A percentile compares a stretch with the other conserved stretches of the same genome.
These are phyloP conservation scores for Galeopsis tetrahit DNA, from an alignment of 257 asterid species.

Conservation along the genomic window DNA sequence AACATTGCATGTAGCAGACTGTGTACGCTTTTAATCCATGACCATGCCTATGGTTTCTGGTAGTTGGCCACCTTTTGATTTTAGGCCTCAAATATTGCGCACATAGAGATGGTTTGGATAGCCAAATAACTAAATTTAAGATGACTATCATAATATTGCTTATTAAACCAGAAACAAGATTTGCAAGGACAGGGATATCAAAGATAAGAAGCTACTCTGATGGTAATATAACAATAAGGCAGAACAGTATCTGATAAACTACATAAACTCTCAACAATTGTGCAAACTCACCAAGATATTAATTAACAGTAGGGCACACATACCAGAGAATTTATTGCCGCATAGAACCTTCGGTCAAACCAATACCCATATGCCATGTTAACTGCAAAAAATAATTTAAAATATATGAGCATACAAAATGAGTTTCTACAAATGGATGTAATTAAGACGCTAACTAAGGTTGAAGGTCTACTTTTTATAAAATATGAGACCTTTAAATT, in stretches of 20 bases:
- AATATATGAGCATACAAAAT: constrained; percentile 29
- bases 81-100: constrained; percentile 4
- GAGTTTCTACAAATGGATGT: not conserved
- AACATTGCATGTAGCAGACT: not conserved
- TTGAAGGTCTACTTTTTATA: constrained; percentile 1
- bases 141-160: constrained; percentile 10
- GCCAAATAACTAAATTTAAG: not conserved
- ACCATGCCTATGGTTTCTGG: not conserved
- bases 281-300: constrained; percentile 56
- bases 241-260: constrained; percentile 4
- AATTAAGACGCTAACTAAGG: constrained; percentile 17
- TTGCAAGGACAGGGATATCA: constrained; percentile 30
- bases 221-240: constrained; percentile 13
- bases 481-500: constrained; percentile 13
- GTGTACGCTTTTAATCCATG: not conserved
- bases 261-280: constrained; percentile 7
- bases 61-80: not conserved
- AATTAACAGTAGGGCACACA: constrained; percentile 39
- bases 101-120: not conserved
- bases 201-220: constrained; percentile 23
- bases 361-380: constrained; percentile 95
- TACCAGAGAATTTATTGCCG: constrained; percentile 88
- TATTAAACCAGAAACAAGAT: constrained; percentile 21
- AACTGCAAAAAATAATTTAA: constrained; percentile 52
- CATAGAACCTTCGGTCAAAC: constrained; percentile 71